Conservation (phyloP, 371 early-diverging fungal species). For the Mucor lusitanicus region DNA sequence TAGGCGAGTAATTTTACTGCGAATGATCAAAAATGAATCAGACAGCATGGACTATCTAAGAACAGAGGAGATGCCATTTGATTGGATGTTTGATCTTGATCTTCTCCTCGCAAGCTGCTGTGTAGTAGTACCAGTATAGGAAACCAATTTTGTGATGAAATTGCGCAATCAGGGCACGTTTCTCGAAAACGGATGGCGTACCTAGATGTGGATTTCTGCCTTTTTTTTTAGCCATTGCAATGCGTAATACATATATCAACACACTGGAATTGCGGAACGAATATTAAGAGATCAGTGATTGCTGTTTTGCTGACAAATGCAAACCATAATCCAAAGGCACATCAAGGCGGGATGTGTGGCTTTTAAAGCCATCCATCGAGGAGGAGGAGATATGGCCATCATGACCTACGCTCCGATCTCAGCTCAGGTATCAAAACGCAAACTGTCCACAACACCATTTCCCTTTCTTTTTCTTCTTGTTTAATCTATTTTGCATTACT, state of each 20-base stretch:
- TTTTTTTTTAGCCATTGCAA: background rate
- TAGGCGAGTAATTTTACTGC: background rate
- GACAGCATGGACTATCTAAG: background rate
- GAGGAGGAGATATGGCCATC: background rate
- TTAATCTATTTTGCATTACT: background rate
- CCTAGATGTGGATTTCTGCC: background rate
- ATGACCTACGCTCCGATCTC: background rate
- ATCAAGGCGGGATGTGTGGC: background rate
- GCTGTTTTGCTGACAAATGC: slow-evolving; percentile 7
- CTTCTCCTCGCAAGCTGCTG: no score
- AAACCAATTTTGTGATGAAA: background rate
- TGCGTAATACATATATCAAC: background rate
- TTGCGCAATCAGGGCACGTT: slow-evolving; percentile 6
- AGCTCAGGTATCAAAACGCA: background rate
- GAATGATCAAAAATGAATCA: background rate
- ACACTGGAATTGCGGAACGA: background rate
- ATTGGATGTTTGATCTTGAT: background rate
- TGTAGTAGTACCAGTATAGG: no score
- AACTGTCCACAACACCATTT: background rate
- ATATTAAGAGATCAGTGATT: background rate
- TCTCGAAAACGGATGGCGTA: background rate
- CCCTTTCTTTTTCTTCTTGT: background rate
- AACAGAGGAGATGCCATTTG: background rate
- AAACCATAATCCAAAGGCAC: background rate
- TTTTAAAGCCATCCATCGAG: background rate